Evolutionary conservation across 2,329 filamentous ascomycete genomes (phyloP), one percentile per base, ranked within the genome.

Genomic region (Aureobasidium zeae): DNA sequence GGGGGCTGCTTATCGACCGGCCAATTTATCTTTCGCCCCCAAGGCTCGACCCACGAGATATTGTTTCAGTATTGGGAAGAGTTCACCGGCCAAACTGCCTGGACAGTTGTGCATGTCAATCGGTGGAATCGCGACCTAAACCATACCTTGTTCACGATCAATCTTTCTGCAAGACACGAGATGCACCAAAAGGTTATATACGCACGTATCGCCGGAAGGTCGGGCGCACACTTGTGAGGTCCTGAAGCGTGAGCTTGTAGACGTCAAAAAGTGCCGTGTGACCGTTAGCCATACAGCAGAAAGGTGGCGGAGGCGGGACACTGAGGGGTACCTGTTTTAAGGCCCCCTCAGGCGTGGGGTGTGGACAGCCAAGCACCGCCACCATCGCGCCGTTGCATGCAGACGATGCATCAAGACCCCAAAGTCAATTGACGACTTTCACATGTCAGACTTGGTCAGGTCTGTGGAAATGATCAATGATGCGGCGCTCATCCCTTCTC

Each of bases 361-460:
- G 29, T 31, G 39, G 31, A 21, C 10, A 34, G 17, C 31, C 19
- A 34, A 21, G 19, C 6, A 5, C 13, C 29, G 39, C 39, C 39
- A 43, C 38, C 20, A 39, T 39, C 36, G 36, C 36, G 36, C 36
- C 36, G 36, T 39, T 42, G 21, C n/a, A 20, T 34, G 31, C 31
- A 22, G 13, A 31, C 13, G 29, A 31, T 39, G 36, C 36, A 39
- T 25, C 37, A 41, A 38, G 37, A 41, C 17, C 15, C 19, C 38
- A 43, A 43, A 43, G 39, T 43, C 39, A 43, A 43, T 43, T 43
- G 20, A 15, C 24, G 22, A 30, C 39, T 28, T 43, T 43, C 39
- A 43, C 39, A 34, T 43, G 39, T 21, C 21, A 43, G 11, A 42
- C 13, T 15, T 15, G 29, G 16, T 41, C 21, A n/a, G n/a, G n/a